Percentiles rank a stretch among this genome's conserved stretches.
These are phyloP conservation scores for Vitellaria paradoxa DNA, from an alignment of 179 eudicot genomes.

Conservation along the genomic window DNA sequence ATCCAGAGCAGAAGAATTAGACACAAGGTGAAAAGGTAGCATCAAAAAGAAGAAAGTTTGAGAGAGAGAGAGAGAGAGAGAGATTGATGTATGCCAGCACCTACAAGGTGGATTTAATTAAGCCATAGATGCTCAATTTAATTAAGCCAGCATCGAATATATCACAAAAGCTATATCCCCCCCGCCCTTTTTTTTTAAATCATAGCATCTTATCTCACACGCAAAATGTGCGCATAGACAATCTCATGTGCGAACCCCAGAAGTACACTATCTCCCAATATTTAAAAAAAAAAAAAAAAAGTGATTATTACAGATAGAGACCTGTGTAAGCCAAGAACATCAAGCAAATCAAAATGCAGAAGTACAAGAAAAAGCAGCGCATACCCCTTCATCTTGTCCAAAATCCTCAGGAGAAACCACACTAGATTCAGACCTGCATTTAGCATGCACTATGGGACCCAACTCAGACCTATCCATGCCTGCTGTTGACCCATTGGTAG, in stretches of 20 bases:
- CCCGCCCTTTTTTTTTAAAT: no score
- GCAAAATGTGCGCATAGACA: not conserved
- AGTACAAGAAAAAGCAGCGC: conserved; percentile 15
- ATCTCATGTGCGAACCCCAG: not conserved
- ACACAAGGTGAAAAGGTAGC: no score
- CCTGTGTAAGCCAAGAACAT: not conserved
- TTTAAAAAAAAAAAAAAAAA: no score
- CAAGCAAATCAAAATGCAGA: conserved; percentile 5
- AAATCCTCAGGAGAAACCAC: conserved; percentile 37
- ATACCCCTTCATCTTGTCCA: conserved; percentile 49
- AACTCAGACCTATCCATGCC: conserved; percentile 72
- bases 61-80: no score
- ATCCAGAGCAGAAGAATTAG: no score
- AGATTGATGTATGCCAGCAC: no score
- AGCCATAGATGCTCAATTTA: not conserved
- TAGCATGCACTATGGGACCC: conserved; percentile 96
- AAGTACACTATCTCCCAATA: not conserved
- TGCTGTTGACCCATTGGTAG: conserved; percentile 46
- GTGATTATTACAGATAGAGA: no score
- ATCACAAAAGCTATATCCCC: not conserved
- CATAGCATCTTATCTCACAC: no score
- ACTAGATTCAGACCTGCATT: conserved; percentile 77
- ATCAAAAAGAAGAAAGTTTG: no score
- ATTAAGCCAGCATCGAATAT: not conserved
- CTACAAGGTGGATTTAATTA: no score